Evolutionary conservation across 345 rosid genomes (phyloP), one percentile per base, ranked within the genome.

Genomic region (Iberis pinnata): DNA sequence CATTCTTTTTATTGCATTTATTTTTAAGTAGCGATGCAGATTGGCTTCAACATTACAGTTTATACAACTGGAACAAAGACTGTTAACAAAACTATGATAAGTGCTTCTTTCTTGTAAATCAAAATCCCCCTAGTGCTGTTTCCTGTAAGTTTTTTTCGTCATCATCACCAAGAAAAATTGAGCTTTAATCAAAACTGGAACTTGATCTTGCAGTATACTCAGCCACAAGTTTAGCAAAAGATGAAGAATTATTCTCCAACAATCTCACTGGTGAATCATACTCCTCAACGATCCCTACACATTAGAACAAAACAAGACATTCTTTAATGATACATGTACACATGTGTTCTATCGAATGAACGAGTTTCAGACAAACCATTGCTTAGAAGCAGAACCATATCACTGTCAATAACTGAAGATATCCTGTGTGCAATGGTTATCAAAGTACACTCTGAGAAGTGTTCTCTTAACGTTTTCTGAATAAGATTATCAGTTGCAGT

Each of bases 401-500:
- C 89, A 20, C 95, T 86, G 37, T 89, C 78, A 19, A 89, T 74
- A 53, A 89, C 84, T 10, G 94, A 84, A 13, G 96, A 82, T 68
- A 86, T 89, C 18, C 96, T 76, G 63, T 86, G 90, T 0, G 96
- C 96, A 27, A 86, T 80, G 40, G 90, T 84, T 58, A 86, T 72
- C 58, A 86, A 87, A 0, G 97, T 89, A 44, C 82, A 75, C 15
- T 77, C 72, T 0, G 78, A 66, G 66, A 86, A 84, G 58, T 79
- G 88, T 11, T 78, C 78, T 45, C 80, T 49, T 8, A 86, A 60
- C 0, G 94, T 86, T 33, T 73, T 75, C 72, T 84, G 97, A n/a
- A 89, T 84, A 27, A 86, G 70, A 66, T 82, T 77, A 63, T 89
- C 94, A 0, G 95, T 84, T 11, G 87, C 83, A 16, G 95, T 86